Conservation (phyloP, 148 eudicot genomes). For the Spergularia bocconei region DNA sequence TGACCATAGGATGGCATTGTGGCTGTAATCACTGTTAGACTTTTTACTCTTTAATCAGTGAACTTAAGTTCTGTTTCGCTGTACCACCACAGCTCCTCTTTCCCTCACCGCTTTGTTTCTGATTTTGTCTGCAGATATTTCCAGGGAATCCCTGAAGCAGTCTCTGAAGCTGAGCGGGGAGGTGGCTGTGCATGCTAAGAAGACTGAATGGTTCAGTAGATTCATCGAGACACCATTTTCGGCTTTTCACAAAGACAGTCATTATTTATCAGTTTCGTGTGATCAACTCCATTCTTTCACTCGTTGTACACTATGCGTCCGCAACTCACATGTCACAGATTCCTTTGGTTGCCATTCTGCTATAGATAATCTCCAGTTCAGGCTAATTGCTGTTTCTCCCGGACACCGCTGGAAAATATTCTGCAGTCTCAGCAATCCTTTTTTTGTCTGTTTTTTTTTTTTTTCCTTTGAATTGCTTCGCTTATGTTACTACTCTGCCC, state of each 20-base stretch:
- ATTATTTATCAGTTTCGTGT: constrained; percentile 12
- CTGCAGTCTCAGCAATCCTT: not conserved
- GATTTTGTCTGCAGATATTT: constrained; percentile 30
- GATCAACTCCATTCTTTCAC: constrained; percentile 15
- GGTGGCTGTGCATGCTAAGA: constrained; percentile 50
- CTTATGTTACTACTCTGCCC: not conserved
- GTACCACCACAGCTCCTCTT: not conserved
- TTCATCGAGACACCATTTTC: constrained; percentile 2
- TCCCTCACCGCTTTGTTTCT: not conserved
- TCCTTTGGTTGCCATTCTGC: constrained; percentile 1
- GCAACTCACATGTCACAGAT: not conserved
- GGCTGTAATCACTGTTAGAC: not conserved
- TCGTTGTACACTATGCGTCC: constrained; percentile 16
- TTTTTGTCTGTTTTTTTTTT: not conserved
- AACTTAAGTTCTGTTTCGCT: not conserved
- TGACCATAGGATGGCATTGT: not conserved
- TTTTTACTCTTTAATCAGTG: not conserved
- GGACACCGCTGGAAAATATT: not conserved
- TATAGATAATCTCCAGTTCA: constrained; percentile 8
- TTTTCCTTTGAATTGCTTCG: too few relatives aligned
- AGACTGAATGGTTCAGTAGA: not conserved
- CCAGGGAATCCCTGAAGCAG: constrained; percentile 42
- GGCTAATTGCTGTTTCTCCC: constrained; percentile 16
- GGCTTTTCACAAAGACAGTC: constrained; percentile 1
- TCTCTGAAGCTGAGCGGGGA: constrained; percentile 37